Evolutionary conservation across 441 rosid species (phyloP).

Genomic region (Erodium chrysanthum): DNA sequence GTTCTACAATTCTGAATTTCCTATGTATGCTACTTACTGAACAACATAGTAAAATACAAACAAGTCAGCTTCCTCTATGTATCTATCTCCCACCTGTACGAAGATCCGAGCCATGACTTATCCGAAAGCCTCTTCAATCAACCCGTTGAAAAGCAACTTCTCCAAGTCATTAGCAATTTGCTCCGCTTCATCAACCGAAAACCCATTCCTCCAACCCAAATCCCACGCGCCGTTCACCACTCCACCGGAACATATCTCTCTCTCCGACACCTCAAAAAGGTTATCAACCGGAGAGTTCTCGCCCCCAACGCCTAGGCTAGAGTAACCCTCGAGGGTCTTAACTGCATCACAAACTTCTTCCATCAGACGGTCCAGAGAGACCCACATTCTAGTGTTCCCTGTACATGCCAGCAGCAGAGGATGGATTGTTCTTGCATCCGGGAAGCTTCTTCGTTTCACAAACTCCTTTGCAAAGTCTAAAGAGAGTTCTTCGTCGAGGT

Average conservation of each 20-base stretch:
- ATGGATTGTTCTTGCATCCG: constrained; percentile 24
- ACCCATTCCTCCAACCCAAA: constrained; percentile 62
- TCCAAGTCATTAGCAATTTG: constrained; percentile 47
- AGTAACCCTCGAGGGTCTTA: constrained; percentile 37
- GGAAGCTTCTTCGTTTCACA: constrained; percentile 37
- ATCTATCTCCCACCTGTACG: too few species aligned
- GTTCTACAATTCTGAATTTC: neutral
- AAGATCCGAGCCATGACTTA: constrained; percentile 13
- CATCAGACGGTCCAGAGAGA: constrained; percentile 42
- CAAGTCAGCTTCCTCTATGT: neutral
- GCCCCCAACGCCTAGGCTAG: constrained; percentile 10
- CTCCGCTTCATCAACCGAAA: constrained; percentile 39
- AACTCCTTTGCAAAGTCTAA: constrained; percentile 54
- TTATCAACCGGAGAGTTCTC: constrained; percentile 15
- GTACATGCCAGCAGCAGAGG: constrained; percentile 17
- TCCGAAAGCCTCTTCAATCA: constrained; percentile 46
- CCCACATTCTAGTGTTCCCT: constrained; percentile 21
- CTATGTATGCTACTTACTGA: neutral
- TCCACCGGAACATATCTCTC: constrained; percentile 44
- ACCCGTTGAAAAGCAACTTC: constrained; percentile 35
- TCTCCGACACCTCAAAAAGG: constrained; percentile 37
- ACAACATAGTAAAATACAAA: neutral
- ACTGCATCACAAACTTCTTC: constrained; percentile 44
- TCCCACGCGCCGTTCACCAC: constrained; percentile 59
- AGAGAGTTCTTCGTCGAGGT: constrained; percentile 29